A percentile compares a stretch with the other conserved stretches of the same genome.
Evolutionary conservation across 345 rosid species (phyloP).

Genomic region (Arabis alpina): DNA sequence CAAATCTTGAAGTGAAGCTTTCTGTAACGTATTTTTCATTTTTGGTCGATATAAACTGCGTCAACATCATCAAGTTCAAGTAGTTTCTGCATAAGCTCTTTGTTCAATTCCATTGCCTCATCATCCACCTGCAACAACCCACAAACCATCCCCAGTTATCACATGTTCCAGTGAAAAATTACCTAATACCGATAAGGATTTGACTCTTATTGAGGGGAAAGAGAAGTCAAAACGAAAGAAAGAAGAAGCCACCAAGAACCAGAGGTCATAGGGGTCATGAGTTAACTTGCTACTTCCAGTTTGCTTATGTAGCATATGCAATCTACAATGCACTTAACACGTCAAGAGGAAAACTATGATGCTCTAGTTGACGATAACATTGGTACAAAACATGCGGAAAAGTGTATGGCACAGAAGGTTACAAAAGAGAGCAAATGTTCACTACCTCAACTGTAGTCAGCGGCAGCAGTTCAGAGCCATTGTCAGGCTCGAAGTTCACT

Average conservation of each 20-base stretch:
- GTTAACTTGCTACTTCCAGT: constrained; percentile 6
- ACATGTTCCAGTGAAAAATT: constrained; percentile 9
- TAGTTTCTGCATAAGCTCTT: constrained; percentile 73
- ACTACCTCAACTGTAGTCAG: constrained; percentile 71
- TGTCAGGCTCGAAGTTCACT: constrained; percentile 80
- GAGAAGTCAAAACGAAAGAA: background rate
- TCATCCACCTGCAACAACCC: constrained; percentile 75
- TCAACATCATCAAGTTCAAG: constrained; percentile 94
- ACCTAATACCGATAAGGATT: constrained; percentile 4
- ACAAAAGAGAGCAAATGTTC: background rate
- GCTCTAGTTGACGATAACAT: background rate
- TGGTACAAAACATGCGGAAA: background rate
- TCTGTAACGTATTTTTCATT: constrained; percentile 39
- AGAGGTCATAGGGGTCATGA: background rate
- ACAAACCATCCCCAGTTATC: constrained; percentile 13
- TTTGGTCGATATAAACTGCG: constrained; percentile 87
- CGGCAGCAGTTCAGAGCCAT: constrained; percentile 91
- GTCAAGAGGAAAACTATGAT: constrained; percentile 1
- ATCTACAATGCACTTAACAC: background rate
- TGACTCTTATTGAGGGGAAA: constrained; percentile 1
- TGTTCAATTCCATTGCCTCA: constrained; percentile 90
- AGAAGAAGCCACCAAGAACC: background rate
- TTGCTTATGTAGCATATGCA: constrained; percentile 6
- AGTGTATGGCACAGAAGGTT: background rate
- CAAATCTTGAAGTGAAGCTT: constrained; percentile 18